Evolutionary conservation across 192 early-diverging fungal genomes (phyloP).

Genomic region (Coemansia sp.): DNA sequence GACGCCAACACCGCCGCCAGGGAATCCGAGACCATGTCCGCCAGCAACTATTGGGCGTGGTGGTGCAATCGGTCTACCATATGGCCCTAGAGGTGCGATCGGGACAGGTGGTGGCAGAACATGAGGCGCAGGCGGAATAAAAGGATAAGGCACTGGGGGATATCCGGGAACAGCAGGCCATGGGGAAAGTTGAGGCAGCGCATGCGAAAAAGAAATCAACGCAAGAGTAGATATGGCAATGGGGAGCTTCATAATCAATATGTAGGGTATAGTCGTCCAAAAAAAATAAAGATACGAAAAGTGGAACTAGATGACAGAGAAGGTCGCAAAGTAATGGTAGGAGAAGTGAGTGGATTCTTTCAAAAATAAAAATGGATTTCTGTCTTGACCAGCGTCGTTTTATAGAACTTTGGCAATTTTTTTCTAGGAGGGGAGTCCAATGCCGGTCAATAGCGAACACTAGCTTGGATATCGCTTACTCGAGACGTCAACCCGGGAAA

Average conservation of each 20-base stretch:
- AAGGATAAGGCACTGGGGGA: conserved; percentile 18
- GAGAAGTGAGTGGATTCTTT: neutral
- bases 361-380: neutral
- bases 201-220: conserved; percentile 19
- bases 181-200: conserved; percentile 18
- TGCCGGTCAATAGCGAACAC: neutral
- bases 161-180: conserved; percentile 38
- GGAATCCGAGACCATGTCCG: conserved; percentile 17
- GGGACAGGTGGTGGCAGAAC: conserved; percentile 14
- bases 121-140: conserved; percentile 11
- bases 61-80: conserved; percentile 12
- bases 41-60: conserved; percentile 1
- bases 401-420: neutral
- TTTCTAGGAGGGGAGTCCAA: neutral
- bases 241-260: conserved; percentile 34
- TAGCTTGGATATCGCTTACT: neutral
- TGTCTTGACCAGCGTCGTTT: neutral
- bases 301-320: neutral
- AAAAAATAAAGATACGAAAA: neutral
- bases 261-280: neutral
- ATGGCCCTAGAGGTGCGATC: conserved; percentile 7
- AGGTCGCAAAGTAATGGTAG: neutral
- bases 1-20: conserved; percentile 1
- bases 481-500: neutral
- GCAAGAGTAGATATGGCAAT: conserved; percentile 43